Conservation (phyloP, 768 basidiomycete species). For the Suillus tomentosus region DNA sequence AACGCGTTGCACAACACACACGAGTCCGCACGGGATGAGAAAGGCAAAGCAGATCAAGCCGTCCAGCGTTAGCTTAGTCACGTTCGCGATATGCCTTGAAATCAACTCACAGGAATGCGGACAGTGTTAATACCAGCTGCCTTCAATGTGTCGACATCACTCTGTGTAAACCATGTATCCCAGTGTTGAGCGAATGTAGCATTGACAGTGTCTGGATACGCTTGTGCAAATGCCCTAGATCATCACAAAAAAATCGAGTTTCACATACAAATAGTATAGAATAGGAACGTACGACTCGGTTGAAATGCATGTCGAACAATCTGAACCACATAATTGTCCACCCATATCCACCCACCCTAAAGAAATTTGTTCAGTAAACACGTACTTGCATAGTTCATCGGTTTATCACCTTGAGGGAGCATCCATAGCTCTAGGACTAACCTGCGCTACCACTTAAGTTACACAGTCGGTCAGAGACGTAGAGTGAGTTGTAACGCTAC, state of each 20-base stretch:
- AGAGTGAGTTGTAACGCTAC: constrained; percentile 30
- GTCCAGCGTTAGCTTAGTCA: background rate
- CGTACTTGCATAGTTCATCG: background rate
- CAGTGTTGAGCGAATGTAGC: constrained; percentile 63
- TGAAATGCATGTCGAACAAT: constrained; percentile 64
- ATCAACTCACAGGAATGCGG: constrained; percentile 62
- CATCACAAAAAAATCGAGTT: background rate
- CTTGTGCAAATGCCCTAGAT: constrained; percentile 57
- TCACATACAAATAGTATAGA: background rate
- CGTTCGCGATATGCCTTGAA: background rate
- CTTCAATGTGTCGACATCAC: constrained; percentile 57
- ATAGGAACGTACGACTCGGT: constrained; percentile 57
- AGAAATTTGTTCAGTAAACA: constrained; percentile 5
- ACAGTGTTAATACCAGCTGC: constrained; percentile 70
- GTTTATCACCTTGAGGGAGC: constrained; percentile 58
- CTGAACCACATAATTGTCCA: constrained; percentile 52
- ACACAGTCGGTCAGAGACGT: background rate
- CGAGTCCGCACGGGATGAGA: background rate
- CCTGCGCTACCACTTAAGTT: constrained; percentile 42
- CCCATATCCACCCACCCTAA: constrained; percentile 77
- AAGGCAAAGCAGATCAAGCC: background rate
- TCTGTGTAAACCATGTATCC: constrained; percentile 72
- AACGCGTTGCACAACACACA: background rate
- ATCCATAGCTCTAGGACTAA: constrained; percentile 82
- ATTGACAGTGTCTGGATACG: constrained; percentile 61